Base-by-base conservation (phyloP, 306 rosid genomes). In the Ziziphus jujuba region DNA sequence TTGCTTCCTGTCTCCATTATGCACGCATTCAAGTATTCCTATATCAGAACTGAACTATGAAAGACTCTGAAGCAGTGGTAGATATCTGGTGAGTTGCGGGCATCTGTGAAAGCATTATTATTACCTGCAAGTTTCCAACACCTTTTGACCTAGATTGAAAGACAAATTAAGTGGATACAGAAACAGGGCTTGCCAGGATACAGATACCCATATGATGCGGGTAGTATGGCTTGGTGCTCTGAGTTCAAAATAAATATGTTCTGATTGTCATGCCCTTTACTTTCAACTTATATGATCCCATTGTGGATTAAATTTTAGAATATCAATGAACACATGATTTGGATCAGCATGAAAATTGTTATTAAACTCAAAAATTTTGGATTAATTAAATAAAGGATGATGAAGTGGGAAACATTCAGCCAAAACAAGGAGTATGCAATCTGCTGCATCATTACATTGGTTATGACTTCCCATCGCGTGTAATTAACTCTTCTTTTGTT, bases 51-150 rank as follows among this genome's bases (percentile, higher is more conserved):
- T 20, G 43, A 47, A 12, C 16, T 11, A 25, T n/a, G 23, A 31
- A 40, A 53, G 35, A 16, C 16, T 54, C 51, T 8, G 7, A 44
- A 40, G 31, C 25, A 50, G 11, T 40, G 45, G 45, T 57, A 25
- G 67, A 53, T 49, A 34, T 64, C n/a, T 25, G 31, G 35, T 13
- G 54, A 65, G 23, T 23, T 20, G 22, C 14, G 35, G 57, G 23
- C 31, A 57, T 65, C 53, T 36, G 25, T 14, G 33, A 65, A 65
- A 19, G 31, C 70, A 62, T 56, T 50, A 59, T 56, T 50, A 59
- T n/a, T 24, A 69, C 13, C 58, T 56, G 56, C 56, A 72, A 51
- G 52, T 56, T 59, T 34, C 51, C n/a, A 52, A 71, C 40, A 8
- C 23, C 55, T 16, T 67, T 66, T 56, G 28, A 56, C 31, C 59